These are phyloP conservation scores for Tremella fuciformis DNA, from an alignment of 768 basidiomycete genomes.

Conservation along the genomic window DNA sequence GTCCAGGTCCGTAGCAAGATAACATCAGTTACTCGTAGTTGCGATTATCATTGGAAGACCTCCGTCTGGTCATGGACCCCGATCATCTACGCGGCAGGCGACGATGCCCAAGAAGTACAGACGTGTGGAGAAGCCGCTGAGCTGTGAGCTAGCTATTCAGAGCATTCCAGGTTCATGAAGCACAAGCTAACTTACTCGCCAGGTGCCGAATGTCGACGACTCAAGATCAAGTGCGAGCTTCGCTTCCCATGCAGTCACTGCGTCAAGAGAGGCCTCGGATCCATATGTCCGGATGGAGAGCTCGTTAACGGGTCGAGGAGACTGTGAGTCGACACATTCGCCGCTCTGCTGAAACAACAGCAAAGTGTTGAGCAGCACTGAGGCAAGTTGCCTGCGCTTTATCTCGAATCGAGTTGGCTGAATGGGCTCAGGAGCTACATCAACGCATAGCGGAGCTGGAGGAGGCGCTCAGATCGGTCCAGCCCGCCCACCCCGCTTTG, in stretches of 20 bases:
- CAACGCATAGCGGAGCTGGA: constrained; percentile 10
- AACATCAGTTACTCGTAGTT: too few species aligned
- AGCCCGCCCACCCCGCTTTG: background rate
- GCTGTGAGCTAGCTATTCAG: too few species aligned
- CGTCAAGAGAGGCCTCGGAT: constrained; percentile 6
- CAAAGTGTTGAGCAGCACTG: background rate
- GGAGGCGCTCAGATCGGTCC: constrained; percentile 5
- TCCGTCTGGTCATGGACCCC: too few species aligned
- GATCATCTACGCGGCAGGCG: too few species aligned
- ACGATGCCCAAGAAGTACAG: too few species aligned
- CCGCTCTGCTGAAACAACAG: too few species aligned
- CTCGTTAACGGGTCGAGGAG: constrained; percentile 6
- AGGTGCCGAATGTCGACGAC: constrained; percentile 18
- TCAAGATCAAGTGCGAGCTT: constrained; percentile 12
- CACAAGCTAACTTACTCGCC: background rate
- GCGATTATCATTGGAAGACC: too few species aligned
- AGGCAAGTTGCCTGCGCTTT: background rate
- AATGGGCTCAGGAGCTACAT: constrained; percentile 8
- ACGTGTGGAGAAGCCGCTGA: too few species aligned
- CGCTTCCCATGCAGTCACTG: constrained; percentile 11
- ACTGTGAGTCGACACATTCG: background rate
- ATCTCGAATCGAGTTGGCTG: too few species aligned
- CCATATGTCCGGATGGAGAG: constrained; percentile 15
- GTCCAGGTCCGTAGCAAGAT: too few species aligned
- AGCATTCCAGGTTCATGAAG: too few species aligned